A percentile compares a stretch with the other conserved stretches of the same genome.
These are phyloP conservation scores for Candida hispaniensis DNA, from an alignment of 805 yeast species.

Conservation along the genomic window DNA sequence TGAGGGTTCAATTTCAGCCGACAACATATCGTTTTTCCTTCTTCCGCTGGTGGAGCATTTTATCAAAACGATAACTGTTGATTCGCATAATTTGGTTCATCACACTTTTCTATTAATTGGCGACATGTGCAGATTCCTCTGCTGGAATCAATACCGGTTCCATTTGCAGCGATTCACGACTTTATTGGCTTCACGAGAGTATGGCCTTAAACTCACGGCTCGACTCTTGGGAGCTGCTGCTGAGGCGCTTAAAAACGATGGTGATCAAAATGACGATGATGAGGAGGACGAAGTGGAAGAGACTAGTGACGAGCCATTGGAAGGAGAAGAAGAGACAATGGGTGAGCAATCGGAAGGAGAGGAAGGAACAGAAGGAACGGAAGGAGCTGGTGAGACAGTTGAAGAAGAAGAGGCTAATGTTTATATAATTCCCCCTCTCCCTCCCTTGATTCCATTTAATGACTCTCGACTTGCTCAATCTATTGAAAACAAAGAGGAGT, in stretches of 20 bases:
- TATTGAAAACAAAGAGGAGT: conserved; percentile 27
- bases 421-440: conserved; percentile 1
- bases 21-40: conserved; percentile 64
- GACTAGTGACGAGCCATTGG: conserved; percentile 15
- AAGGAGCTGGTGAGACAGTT: no score
- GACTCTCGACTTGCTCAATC: no score
- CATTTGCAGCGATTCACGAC: conserved; percentile 61
- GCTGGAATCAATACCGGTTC: conserved; percentile 76
- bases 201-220: conserved; percentile 49
- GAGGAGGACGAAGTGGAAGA: conserved; percentile 19
- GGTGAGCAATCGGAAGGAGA: conserved; percentile 1
- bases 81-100: conserved; percentile 30
- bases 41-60: conserved; percentile 80
- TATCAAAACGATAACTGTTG: conserved; percentile 41
- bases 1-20: conserved; percentile 35
- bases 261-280: neutral
- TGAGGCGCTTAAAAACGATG: conserved; percentile 15
- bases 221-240: conserved; percentile 32
- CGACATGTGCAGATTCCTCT: conserved; percentile 42
- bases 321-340: conserved; percentile 14
- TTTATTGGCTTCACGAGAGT: no score
- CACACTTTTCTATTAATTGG: conserved; percentile 52
- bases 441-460: neutral
- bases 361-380: neutral
- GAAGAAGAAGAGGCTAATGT: no score